These are phyloP conservation scores for Stachybotrys chlorohalonatus DNA, from an alignment of 2,329 filamentous ascomycete genomes.

Conservation along the genomic window DNA sequence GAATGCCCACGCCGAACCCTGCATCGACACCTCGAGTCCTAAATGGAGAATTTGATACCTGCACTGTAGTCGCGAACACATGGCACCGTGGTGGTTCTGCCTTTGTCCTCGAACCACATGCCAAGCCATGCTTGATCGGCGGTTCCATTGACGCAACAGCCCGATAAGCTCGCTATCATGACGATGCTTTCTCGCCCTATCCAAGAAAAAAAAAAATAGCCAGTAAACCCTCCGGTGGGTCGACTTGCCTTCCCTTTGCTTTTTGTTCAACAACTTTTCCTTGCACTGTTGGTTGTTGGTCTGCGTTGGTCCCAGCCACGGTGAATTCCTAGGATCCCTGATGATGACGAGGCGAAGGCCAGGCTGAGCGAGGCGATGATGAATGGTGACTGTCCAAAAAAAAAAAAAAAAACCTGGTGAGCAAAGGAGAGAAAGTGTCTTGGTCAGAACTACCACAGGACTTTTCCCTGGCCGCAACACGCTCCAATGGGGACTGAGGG, in stretches of 20 bases:
- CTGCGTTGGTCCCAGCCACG: neutral
- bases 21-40: neutral
- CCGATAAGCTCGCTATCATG: neutral
- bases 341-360: neutral
- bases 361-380: neutral
- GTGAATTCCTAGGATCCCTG: neutral
- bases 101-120: neutral
- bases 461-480: too few species aligned
- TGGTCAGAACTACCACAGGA: neutral
- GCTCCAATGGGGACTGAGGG: too few species aligned
- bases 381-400: neutral
- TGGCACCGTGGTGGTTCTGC: too few species aligned
- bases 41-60: neutral
- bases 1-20: too few species aligned
- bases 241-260: neutral
- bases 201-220: neutral
- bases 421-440: neutral
- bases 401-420: too few species aligned
- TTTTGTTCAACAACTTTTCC: neutral
- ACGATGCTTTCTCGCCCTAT: neutral
- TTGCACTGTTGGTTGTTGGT: neutral
- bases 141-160: neutral
- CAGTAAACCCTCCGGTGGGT: neutral
- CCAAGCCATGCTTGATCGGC: neutral
- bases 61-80: neutral